A percentile compares a stretch with the other conserved stretches of the same genome.
Evolutionary conservation across 2,329 filamentous ascomycete genomes (phyloP).

Genomic region (Triangularia setosa): DNA sequence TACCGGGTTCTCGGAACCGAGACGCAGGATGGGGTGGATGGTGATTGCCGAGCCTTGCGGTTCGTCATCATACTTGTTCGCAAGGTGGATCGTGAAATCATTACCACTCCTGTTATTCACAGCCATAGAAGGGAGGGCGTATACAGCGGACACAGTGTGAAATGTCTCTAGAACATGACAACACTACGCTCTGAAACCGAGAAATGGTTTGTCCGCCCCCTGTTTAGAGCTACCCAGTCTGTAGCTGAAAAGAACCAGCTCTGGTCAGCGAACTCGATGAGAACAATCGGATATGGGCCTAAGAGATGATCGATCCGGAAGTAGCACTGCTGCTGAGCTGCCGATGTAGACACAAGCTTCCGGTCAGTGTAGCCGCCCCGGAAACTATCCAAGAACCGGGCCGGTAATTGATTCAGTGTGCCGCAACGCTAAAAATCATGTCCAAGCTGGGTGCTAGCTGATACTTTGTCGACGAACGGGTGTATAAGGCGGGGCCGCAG

Average conservation of each 20-base stretch:
- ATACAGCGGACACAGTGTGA: too few species aligned
- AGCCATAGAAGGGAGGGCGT: too few species aligned
- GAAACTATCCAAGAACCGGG: slow-evolving; percentile 35
- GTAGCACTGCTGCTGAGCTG: slow-evolving; percentile 40
- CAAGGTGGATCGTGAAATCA: neutral
- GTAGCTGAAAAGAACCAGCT: slow-evolving; percentile 32
- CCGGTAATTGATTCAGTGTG: slow-evolving; percentile 43
- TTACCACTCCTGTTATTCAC: neutral
- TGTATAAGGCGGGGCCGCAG: neutral
- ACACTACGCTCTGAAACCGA: too few species aligned
- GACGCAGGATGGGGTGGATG: neutral
- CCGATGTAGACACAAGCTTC: slow-evolving; percentile 47
- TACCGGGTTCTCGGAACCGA: neutral
- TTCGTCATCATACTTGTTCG: neutral
- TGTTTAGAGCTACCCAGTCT: slow-evolving; percentile 29
- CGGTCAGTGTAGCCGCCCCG: slow-evolving; percentile 50
- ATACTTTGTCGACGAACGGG: neutral
- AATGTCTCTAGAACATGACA: too few species aligned
- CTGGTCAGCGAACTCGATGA: slow-evolving; percentile 36
- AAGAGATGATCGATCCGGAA: slow-evolving; percentile 38
- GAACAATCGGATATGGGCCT: slow-evolving; percentile 44
- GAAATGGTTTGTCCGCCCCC: neutral
- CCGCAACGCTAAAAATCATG: neutral
- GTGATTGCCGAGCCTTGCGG: neutral
- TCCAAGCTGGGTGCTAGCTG: neutral